Percentiles rank a stretch among this genome's conserved stretches.
These are phyloP conservation scores for Cylindrotheca closterium DNA, from an alignment of 108 stramenopile species.

Conservation along the genomic window DNA sequence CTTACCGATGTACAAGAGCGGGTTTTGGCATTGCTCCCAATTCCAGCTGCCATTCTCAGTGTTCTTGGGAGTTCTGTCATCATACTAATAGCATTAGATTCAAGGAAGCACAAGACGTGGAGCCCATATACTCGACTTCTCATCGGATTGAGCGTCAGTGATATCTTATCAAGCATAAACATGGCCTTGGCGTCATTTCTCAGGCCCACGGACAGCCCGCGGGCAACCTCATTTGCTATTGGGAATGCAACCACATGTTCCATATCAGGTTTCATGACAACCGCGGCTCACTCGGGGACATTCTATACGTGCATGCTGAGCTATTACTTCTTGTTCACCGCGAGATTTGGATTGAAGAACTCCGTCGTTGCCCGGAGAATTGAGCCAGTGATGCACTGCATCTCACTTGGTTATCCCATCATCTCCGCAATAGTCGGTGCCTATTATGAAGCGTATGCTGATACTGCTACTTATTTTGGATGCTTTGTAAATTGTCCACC, in stretches of 20 bases:
- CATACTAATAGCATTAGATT: constrained; percentile 1
- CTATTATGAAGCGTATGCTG: constrained; percentile 6
- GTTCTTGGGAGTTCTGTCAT: constrained; percentile 18
- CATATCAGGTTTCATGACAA: constrained; percentile 18
- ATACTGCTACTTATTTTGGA: constrained; percentile 7
- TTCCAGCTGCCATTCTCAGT: constrained; percentile 1
- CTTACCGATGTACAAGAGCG: constrained; percentile 12
- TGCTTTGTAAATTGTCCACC: constrained; percentile 13
- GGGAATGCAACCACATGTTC: constrained; percentile 35
- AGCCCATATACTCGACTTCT: constrained; percentile 18
- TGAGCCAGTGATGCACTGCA: constrained; percentile 16
- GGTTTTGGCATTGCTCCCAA: background rate
- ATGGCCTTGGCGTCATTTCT: constrained; percentile 8
- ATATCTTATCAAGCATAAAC: constrained; percentile 9
- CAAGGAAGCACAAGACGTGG: background rate
- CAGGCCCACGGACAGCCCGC: background rate
- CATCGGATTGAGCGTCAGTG: constrained; percentile 20
- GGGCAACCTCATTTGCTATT: constrained; percentile 20
- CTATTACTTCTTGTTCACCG: constrained; percentile 31
- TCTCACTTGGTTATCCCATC: constrained; percentile 1
- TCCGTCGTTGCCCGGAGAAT: background rate
- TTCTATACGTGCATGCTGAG: constrained; percentile 27
- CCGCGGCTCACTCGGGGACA: constrained; percentile 6
- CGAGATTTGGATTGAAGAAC: constrained; percentile 14
- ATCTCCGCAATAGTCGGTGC: constrained; percentile 14